A percentile compares a stretch with the other conserved stretches of the same genome.
Conservation (phyloP, 352 stramenopile species). For the Elongisporangium senticosum region DNA sequence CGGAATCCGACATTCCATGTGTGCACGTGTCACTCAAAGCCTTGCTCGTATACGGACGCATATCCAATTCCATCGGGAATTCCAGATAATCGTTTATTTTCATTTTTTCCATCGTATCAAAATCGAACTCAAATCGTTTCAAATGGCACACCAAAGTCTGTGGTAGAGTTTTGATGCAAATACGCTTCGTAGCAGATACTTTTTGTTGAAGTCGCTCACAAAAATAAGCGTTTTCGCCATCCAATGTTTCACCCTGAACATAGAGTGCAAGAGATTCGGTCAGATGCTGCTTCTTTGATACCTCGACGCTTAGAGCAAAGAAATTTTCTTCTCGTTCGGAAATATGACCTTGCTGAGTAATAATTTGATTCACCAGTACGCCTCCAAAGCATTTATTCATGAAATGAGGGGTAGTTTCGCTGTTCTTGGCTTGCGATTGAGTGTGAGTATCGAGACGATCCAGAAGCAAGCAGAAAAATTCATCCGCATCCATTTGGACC, state of each 20-base stretch:
- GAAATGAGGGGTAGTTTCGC: constrained; percentile 17
- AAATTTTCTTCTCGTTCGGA: constrained; percentile 84
- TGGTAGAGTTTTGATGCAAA: constrained; percentile 76
- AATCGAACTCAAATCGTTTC: constrained; percentile 89
- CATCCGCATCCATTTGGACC: constrained; percentile 78
- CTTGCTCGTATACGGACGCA: constrained; percentile 87
- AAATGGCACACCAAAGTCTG: constrained; percentile 78
- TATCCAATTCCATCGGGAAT: constrained; percentile 85
- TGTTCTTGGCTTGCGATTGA: constrained; percentile 1
- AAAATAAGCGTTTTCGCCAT: constrained; percentile 78
- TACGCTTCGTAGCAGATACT: constrained; percentile 74
- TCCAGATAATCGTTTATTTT: constrained; percentile 86
- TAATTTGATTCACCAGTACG: constrained; percentile 77
- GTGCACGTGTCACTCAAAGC: constrained; percentile 17
- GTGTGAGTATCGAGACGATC: constrained; percentile 57
- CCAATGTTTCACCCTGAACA: constrained; percentile 65
- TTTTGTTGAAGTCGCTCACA: constrained; percentile 65
- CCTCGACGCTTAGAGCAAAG: constrained; percentile 75
- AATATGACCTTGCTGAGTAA: constrained; percentile 68
- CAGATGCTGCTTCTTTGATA: constrained; percentile 65
- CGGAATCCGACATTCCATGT: not conserved
- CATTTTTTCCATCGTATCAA: constrained; percentile 83
- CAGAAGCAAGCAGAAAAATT: constrained; percentile 78
- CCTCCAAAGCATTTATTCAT: constrained; percentile 67
- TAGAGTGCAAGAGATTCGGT: constrained; percentile 60